Conservation (phyloP, 2,329 filamentous ascomycete species). For the Pseudocercospora vitis region DNA sequence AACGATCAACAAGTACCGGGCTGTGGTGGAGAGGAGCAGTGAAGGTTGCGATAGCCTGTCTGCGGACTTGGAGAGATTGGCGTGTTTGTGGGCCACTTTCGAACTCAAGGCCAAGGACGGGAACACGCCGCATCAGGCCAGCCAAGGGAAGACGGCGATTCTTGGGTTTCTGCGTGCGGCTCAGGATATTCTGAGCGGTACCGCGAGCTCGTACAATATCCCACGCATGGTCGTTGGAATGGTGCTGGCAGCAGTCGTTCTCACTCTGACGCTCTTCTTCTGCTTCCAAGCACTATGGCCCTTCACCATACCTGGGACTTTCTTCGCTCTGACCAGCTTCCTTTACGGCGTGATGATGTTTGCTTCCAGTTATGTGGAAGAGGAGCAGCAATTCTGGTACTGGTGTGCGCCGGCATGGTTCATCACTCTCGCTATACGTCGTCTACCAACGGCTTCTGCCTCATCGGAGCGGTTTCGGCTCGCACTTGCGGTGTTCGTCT, state of each 20-base stretch:
- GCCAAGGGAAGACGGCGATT: slow-evolving; percentile 5
- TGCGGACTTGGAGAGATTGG: slow-evolving; percentile 27
- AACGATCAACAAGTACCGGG: slow-evolving; percentile 7
- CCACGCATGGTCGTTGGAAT: slow-evolving; percentile 56
- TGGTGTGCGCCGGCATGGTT: slow-evolving; percentile 76
- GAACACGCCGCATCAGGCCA: neutral
- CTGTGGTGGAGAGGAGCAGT: neutral
- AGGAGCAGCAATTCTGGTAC: slow-evolving; percentile 99
- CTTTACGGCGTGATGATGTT: slow-evolving; percentile 90
- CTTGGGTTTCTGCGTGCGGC: slow-evolving; percentile 65
- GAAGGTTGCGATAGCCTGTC: slow-evolving; percentile 20
- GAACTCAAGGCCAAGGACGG: slow-evolving; percentile 22
- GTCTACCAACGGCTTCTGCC: slow-evolving; percentile 9
- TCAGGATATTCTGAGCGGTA: slow-evolving; percentile 79
- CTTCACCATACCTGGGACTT: slow-evolving; percentile 49
- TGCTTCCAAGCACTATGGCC: slow-evolving; percentile 33
- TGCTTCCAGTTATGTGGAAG: slow-evolving; percentile 94
- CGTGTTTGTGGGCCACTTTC: slow-evolving; percentile 28
- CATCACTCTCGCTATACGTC: slow-evolving; percentile 34
- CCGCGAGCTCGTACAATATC: slow-evolving; percentile 90
- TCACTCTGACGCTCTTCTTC: slow-evolving; percentile 40
- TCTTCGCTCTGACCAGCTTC: slow-evolving; percentile 38
- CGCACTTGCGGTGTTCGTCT: slow-evolving; percentile 24
- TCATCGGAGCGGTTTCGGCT: slow-evolving; percentile 5
- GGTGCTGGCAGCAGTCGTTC: slow-evolving; percentile 43